These are phyloP conservation scores for Pichia rugopelliculosa DNA, from an alignment of 805 yeast species.

Conservation along the genomic window DNA sequence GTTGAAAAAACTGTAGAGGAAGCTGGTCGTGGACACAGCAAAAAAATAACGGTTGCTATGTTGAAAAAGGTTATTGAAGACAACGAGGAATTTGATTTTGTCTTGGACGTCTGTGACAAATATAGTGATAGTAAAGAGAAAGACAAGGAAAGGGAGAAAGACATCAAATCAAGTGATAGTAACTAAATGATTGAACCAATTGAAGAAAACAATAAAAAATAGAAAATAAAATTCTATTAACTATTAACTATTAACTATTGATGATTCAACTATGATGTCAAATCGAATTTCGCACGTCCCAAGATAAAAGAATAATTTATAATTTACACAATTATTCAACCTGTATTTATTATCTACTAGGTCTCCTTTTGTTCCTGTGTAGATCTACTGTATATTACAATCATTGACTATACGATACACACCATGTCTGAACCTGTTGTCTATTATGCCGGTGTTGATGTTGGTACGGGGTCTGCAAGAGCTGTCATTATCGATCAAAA, in stretches of 20 bases:
- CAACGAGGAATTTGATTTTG: slow-evolving; percentile 89
- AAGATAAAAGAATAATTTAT: background rate
- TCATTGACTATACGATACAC: background rate
- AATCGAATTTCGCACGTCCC: background rate
- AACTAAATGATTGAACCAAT: background rate
- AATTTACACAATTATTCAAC: background rate
- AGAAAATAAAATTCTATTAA: background rate
- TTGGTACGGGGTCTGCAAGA: slow-evolving; percentile 97
- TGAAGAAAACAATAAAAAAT: background rate
- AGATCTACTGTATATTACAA: background rate
- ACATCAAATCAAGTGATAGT: background rate
- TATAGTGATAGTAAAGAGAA: background rate
- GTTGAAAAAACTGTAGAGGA: slow-evolving; percentile 78
- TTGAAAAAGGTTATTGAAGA: slow-evolving; percentile 74
- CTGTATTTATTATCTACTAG: background rate
- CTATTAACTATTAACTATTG: too few species aligned
- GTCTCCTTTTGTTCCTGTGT: background rate
- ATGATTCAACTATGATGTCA: too few species aligned
- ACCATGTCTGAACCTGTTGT: slow-evolving; percentile 15
- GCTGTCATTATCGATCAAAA: slow-evolving; percentile 82
- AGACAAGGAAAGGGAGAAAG: background rate
- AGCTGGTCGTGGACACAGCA: slow-evolving; percentile 67
- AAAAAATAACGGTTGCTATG: slow-evolving; percentile 76
- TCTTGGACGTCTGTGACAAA: slow-evolving; percentile 54
- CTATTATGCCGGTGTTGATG: slow-evolving; percentile 34